Conservation (phyloP, 1,284 basidiomycete genomes). For the Microbotryum scabiosae region DNA sequence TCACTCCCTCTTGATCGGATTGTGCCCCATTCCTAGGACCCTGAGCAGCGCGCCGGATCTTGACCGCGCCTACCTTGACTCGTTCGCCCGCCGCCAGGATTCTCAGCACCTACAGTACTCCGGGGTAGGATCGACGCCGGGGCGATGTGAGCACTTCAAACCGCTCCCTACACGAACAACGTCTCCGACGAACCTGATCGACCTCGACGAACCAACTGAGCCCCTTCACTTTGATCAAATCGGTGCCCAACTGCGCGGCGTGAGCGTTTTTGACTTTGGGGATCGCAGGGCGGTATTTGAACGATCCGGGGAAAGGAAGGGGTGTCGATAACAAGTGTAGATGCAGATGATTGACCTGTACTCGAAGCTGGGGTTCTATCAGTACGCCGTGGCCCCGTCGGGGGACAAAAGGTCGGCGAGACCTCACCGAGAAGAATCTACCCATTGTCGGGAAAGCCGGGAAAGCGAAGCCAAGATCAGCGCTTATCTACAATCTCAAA, state of each 20-base stretch:
- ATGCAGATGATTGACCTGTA: slow-evolving; percentile 29
- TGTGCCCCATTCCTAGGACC: too few relatives aligned
- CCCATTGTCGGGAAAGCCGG: too few relatives aligned
- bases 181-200: slow-evolving; percentile 14
- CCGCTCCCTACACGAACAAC: not conserved
- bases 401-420: too few relatives aligned
- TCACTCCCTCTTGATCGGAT: too few relatives aligned
- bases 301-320: slow-evolving; percentile 16
- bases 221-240: slow-evolving; percentile 1
- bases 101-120: slow-evolving; percentile 1
- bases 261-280: too few relatives aligned
- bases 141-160: not conserved
- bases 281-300: slow-evolving; percentile 22
- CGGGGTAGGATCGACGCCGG: not conserved
- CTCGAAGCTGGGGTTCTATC: too few relatives aligned
- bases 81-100: slow-evolving; percentile 12
- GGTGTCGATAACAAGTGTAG: slow-evolving; percentile 27
- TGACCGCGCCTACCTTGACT: slow-evolving; percentile 13
- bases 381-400: too few relatives aligned
- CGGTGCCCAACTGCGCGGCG: too few relatives aligned
- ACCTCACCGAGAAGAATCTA: slow-evolving; percentile 24
- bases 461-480: not conserved
- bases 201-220: slow-evolving; percentile 26
- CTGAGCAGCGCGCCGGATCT: not conserved
- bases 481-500: not conserved